A percentile compares a stretch with the other conserved stretches of the same genome.
Conservation (phyloP, 1,284 basidiomycete genomes). For the Cutaneotrichosporon cyanovorans region DNA sequence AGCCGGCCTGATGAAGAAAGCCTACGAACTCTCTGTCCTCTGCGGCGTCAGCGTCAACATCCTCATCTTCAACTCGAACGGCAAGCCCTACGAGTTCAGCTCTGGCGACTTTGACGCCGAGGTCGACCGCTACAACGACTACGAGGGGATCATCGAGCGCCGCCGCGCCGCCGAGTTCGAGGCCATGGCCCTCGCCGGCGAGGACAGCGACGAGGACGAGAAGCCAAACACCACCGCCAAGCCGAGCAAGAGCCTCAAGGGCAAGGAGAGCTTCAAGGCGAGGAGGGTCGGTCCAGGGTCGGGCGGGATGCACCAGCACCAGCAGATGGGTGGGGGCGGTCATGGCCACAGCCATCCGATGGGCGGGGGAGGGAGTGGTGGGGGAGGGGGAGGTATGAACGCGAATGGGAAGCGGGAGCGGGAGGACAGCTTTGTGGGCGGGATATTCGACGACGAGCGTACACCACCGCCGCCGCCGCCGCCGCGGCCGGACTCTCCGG, state of each 20-base stretch:
- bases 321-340: no score
- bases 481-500: slow-evolving; percentile 3
- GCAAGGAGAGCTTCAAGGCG: slow-evolving; percentile 40
- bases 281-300: slow-evolving; percentile 13
- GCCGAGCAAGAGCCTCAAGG: slow-evolving; percentile 32
- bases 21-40: slow-evolving; percentile 45
- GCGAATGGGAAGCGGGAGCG: slow-evolving; percentile 8
- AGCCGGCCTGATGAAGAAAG: slow-evolving; percentile 47
- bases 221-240: slow-evolving; percentile 3
- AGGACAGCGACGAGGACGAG: slow-evolving; percentile 41
- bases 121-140: slow-evolving; percentile 44
- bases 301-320: no score
- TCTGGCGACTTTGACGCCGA: slow-evolving; percentile 39
- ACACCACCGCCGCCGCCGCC: neutral
- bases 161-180: slow-evolving; percentile 43
- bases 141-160: slow-evolving; percentile 44
- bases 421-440: slow-evolving; percentile 31
- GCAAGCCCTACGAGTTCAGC: slow-evolving; percentile 45
- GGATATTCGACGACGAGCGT: slow-evolving; percentile 17
- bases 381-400: neutral
- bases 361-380: neutral
- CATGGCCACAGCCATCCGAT: no score
- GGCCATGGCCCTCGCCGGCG: slow-evolving; percentile 36
- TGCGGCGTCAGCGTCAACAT: slow-evolving; percentile 45
- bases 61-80: slow-evolving; percentile 40